Conservation (phyloP, 768 basidiomycete species). For the Guyanaporus albipodus region DNA sequence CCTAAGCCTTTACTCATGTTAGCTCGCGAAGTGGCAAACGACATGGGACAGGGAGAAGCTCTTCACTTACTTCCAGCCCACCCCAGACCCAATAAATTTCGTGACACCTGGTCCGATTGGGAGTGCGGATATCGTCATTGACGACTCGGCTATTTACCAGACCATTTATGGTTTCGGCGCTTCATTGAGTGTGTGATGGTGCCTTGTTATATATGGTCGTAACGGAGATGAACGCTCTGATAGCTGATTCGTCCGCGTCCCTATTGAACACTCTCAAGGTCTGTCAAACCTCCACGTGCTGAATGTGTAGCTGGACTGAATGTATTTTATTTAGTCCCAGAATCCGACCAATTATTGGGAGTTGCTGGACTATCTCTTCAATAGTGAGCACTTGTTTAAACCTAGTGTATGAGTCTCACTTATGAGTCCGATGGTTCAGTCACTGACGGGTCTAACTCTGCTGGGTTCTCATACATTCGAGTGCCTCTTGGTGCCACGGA, state of each 20-base stretch:
- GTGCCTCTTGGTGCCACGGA: constrained; percentile 72
- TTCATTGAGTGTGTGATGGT: constrained; percentile 47
- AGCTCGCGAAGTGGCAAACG: constrained; percentile 50
- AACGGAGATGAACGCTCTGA: constrained; percentile 2
- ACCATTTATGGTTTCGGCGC: constrained; percentile 65
- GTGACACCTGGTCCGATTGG: constrained; percentile 48
- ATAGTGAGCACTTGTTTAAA: constrained; percentile 21
- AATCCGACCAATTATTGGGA: constrained; percentile 57
- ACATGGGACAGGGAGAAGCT: constrained; percentile 32
- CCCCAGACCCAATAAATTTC: constrained; percentile 31
- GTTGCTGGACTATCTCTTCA: constrained; percentile 56
- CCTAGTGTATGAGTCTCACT: not conserved
- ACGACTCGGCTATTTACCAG: constrained; percentile 56
- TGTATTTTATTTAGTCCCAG: constrained; percentile 36
- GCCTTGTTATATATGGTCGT: not conserved
- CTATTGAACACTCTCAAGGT: constrained; percentile 66
- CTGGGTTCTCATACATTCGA: constrained; percentile 67
- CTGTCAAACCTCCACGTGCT: not conserved
- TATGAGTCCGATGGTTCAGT: constrained; percentile 28
- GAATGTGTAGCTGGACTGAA: constrained; percentile 1
- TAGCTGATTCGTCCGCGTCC: constrained; percentile 70
- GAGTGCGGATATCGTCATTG: constrained; percentile 58
- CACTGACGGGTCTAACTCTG: constrained; percentile 55
- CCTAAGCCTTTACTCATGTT: not conserved
- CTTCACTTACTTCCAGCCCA: constrained; percentile 31